Base-by-base conservation (phyloP, 257 asterid species). In the Solanum pennellii region DNA sequence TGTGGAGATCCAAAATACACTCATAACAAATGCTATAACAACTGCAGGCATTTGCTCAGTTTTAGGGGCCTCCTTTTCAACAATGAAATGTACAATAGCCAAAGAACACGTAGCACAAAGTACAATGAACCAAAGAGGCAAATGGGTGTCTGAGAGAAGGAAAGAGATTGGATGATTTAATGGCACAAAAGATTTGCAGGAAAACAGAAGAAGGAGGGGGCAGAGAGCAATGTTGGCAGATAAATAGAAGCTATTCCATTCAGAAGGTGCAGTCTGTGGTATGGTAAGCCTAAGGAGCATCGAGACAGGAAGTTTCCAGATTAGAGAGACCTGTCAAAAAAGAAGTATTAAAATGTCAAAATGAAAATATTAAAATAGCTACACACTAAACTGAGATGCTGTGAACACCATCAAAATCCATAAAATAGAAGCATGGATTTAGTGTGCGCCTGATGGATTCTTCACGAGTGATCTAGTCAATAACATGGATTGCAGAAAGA, bases 1-100 rank as follows among this genome's bases (percentile, higher is more conserved):
- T 6, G 94, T 93, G 60, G 99, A 97, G 87, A 97, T 97, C 99
- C 99, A 97, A 87, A 96, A 96, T 47, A 96, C 99, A 27, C 99
- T 97, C 98, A 96, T 97, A 89, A 96, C 66, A 85, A 97, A 97
- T 83, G 98, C 98, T 2, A 88, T 88, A 15, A 96, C 83, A 9
- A 95, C 91, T 45, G 91, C 66, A 21, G 92, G 90, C 83, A 97
- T 92, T 89, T 93, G 98, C 91, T 93, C 97, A 3, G 91, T 91
- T 88, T 93, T 95, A 0, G 99, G 99, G 71, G 98, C 93, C 27
- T 95, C 96, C 76, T 91, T 95, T 87, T 96, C 98, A 9, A 97
- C 89, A 21, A 90, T 52, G 92, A 90, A 93, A 88, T 96, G 99
- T 44, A 97, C 93, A 88, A 89, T 88, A 16, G 97, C 95, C 86